These are phyloP conservation scores for Fraxinus nigra DNA, from an alignment of 305 asterid species.

Conservation along the genomic window DNA sequence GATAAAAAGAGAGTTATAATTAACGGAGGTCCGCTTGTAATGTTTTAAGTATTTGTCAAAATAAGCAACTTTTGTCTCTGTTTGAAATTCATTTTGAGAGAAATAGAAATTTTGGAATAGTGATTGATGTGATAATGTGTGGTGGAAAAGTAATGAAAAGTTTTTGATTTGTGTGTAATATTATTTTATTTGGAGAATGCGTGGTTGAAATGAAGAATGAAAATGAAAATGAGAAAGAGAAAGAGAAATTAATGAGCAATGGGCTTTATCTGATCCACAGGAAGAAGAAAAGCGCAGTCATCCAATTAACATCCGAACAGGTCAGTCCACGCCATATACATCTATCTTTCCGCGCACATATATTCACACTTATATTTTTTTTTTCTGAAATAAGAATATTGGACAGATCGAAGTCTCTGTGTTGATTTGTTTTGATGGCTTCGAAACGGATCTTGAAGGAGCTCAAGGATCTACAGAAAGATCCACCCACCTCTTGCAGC, in stretches of 20 bases:
- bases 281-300: neutral
- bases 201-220: no score
- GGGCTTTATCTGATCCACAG: neutral
- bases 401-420: neutral
- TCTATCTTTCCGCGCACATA: neutral
- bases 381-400: neutral
- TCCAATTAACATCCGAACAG: neutral
- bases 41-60: neutral
- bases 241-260: no score
- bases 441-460: constrained; percentile 83
- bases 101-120: no score
- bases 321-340: neutral
- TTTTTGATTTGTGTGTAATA: no score
- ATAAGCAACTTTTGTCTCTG: neutral
- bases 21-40: no score
- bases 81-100: no score
- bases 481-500: constrained; percentile 79
- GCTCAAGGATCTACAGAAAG: constrained; percentile 84
- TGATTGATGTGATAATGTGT: no score
- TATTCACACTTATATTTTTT: no score
- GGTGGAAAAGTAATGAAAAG: no score
- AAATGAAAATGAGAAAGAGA: no score
- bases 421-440: constrained; percentile 48
- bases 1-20: no score
- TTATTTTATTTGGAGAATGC: no score